Percentiles rank a stretch among this genome's conserved stretches.
phyloP scores from a whole-genome alignment of 2,329 filamentous ascomycete genomes.

The Zasmidium cellare region DNA sequence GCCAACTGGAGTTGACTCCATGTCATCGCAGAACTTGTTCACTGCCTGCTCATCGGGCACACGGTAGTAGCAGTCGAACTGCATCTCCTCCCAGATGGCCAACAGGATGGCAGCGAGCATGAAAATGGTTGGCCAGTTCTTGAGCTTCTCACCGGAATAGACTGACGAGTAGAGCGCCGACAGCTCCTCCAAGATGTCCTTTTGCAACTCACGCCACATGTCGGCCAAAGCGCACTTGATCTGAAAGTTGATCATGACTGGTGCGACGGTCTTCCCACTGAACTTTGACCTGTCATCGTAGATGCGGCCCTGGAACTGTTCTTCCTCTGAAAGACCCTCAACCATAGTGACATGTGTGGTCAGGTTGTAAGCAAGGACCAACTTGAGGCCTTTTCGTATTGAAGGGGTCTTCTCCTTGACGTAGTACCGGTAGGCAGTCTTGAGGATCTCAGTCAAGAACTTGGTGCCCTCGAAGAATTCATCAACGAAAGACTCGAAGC shows the following conservation, averaged over 20 bases:
- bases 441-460: constrained; percentile 93
- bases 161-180: constrained; percentile 94
- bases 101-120: constrained; percentile 92
- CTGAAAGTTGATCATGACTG: constrained; percentile 99
- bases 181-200: constrained; percentile 92
- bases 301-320: constrained; percentile 76
- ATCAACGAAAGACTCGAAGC: constrained; percentile 90
- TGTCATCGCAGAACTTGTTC: constrained; percentile 92
- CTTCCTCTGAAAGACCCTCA: constrained; percentile 81
- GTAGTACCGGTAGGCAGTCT: constrained; percentile 93
- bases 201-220: constrained; percentile 97
- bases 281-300: constrained; percentile 84
- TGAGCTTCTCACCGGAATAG: constrained; percentile 94
- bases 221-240: constrained; percentile 96
- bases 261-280: constrained; percentile 85
- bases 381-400: constrained; percentile 91
- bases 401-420: constrained; percentile 82
- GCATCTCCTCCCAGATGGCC: constrained; percentile 97
- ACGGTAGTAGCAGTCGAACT: constrained; percentile 96
- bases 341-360: constrained; percentile 94
- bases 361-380: constrained; percentile 92
- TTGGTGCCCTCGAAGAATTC: constrained; percentile 95
- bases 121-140: constrained; percentile 99
- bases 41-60: constrained; percentile 81
- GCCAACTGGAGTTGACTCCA: constrained; percentile 93